Percentiles rank a stretch among this genome's conserved stretches.
phyloP scores from a whole-genome alignment of 805 yeast genomes.

The Wickerhamiella sergipiensis region DNA sequence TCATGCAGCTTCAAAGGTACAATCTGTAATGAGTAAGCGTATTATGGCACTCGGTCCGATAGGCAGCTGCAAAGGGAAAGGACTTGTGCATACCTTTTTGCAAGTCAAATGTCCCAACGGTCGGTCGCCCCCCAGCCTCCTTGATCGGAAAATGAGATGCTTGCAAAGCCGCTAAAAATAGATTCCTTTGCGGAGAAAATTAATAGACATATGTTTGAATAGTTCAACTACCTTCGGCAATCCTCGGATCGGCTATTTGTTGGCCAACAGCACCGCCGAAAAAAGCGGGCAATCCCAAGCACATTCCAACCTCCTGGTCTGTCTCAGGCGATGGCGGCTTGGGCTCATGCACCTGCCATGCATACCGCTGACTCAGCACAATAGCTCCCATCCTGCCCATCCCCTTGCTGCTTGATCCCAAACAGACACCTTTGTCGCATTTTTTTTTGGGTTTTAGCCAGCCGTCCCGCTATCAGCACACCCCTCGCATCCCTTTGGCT shows the following conservation, averaged over 20 bases:
- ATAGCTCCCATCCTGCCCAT: background rate
- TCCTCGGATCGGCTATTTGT: background rate
- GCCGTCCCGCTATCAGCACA: background rate
- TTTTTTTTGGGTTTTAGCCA: background rate
- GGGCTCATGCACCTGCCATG: background rate
- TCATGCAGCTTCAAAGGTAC: background rate
- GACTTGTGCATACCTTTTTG: background rate
- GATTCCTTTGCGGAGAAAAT: too few species aligned
- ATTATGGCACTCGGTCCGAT: background rate
- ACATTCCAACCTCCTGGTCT: background rate
- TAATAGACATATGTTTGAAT: too few species aligned
- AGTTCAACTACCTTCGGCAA: too few species aligned
- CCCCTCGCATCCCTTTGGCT: background rate
- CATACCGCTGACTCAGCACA: background rate
- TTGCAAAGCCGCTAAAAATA: too few species aligned
- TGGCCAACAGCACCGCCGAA: too few species aligned
- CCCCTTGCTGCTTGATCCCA: background rate
- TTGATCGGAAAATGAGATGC: too few species aligned
- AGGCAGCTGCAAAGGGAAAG: background rate
- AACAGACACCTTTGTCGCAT: background rate
- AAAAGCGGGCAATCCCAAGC: background rate
- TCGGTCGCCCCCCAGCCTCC: background rate
- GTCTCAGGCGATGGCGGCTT: background rate
- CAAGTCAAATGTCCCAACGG: background rate
- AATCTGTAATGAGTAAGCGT: background rate